Base-by-base conservation (phyloP, 1,284 basidiomycete genomes). In the Rugiboletus extremiorientalis region DNA sequence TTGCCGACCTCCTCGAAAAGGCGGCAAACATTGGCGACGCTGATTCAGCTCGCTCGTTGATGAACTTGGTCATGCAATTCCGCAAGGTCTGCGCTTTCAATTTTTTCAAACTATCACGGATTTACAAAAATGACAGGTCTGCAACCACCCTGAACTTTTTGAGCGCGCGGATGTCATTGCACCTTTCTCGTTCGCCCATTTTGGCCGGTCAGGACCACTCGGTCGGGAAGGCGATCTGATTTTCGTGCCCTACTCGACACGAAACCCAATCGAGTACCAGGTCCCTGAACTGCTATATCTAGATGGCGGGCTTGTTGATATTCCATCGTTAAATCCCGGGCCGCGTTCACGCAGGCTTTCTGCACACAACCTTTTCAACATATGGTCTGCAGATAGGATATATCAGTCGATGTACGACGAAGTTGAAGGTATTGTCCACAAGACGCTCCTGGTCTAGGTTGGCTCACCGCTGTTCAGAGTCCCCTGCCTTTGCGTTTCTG, bases 61-160 rank as follows among this genome's bases (percentile, higher is more conserved):
- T 99, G 96, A 99, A 99, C 76, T 83, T 99, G 61, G 96, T 99
- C 62, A 99, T 99, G 97, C 97, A 99, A 75, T 99, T 99, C 82
- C 89, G 97, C 64, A 99, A 99, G 81, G 92, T 89, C 49, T 41
- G 72, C 5, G 33, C 22, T 38, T 55, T 43, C 30, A 43, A 40
- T 22, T 55, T 36, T 30, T 49, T 38, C 22, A 50, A 25, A 40
- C 25, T 34, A 43, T 10, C 12, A 5, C 45, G 20, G 38, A 42
- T 52, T 66, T 30, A 61, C 55, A 43, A 50, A 44, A 48, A n/a
- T 11, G 42, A 46, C 55, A 91, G 89, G 94, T 98, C 61, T 99
- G 96, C 82, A 99, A 98, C 68, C 97, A 99, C 68, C 97, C 97
- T 0, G 97, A 99, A 72, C 83, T 99, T 43, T 99, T 99, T 69